Evolutionary conservation across 768 basidiomycete genomes (phyloP).

Genomic region (Calocera cornea): DNA sequence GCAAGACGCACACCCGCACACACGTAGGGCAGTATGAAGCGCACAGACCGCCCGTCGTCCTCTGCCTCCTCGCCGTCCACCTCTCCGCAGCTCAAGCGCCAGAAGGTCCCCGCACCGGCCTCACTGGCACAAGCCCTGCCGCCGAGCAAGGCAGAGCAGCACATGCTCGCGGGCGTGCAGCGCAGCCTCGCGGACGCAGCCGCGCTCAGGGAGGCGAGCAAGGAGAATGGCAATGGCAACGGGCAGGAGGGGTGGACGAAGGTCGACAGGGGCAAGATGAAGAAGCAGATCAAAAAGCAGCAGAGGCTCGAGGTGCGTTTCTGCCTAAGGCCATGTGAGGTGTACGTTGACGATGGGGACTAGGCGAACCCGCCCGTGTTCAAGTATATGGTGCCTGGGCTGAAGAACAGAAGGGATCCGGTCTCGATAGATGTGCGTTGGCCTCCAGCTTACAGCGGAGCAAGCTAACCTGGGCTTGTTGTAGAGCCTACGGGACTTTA

Average conservation of each 20-base stretch:
- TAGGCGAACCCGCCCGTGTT: constrained; percentile 55
- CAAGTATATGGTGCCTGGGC: constrained; percentile 69
- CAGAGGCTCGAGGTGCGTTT: constrained; percentile 46
- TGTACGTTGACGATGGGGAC: constrained; percentile 13
- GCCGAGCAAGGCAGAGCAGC: neutral
- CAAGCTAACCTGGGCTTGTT: neutral
- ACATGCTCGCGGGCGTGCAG: neutral
- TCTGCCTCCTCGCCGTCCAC: neutral
- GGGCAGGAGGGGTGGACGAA: constrained; percentile 45
- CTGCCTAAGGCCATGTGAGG: constrained; percentile 14
- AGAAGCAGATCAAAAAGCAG: constrained; percentile 49
- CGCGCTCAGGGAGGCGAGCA: constrained; percentile 18
- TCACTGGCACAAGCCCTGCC: neutral
- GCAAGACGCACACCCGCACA: too few species aligned
- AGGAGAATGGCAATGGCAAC: too few species aligned
- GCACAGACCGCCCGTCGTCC: neutral
- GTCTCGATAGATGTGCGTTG: constrained; percentile 64
- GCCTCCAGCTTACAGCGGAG: neutral
- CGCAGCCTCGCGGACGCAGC: constrained; percentile 18
- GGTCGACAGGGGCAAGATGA: constrained; percentile 56
- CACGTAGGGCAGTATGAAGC: neutral
- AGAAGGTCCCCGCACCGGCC: neutral
- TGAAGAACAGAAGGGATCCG: constrained; percentile 54
- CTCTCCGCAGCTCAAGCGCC: neutral
- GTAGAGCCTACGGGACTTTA: constrained; percentile 79